phyloP scores from a whole-genome alignment of 768 basidiomycete genomes.

The Ramaria sp. region DNA sequence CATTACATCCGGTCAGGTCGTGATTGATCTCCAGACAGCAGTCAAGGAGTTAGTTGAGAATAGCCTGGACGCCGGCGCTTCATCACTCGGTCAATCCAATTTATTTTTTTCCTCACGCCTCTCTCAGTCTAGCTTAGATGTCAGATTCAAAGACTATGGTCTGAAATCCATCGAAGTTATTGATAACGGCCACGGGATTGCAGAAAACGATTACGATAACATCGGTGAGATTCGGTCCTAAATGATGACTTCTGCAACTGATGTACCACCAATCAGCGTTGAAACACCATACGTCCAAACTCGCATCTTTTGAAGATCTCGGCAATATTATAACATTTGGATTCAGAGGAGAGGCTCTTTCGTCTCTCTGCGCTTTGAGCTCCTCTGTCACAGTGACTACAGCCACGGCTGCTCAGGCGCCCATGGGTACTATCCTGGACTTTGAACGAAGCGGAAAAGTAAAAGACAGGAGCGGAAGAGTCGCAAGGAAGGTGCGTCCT shows the following conservation, averaged over 20 bases:
- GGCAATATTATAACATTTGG: conserved; percentile 72
- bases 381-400: conserved; percentile 64
- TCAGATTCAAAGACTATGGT: conserved; percentile 84
- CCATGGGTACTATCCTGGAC: conserved; percentile 71
- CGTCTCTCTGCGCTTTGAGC: conserved; percentile 80
- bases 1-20: conserved; percentile 92
- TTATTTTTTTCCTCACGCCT: neutral
- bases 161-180: conserved; percentile 73
- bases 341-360: conserved; percentile 92
- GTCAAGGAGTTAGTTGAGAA: conserved; percentile 98
- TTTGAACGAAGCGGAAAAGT: conserved; percentile 58
- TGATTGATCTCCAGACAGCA: conserved; percentile 85
- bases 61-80: conserved; percentile 86
- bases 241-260: neutral
- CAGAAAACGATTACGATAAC: conserved; percentile 59
- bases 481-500: conserved; percentile 63
- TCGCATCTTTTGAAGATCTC: conserved; percentile 66
- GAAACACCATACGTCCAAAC: conserved; percentile 92
- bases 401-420: conserved; percentile 55
- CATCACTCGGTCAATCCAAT: conserved; percentile 55
- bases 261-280: conserved; percentile 39
- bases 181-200: conserved; percentile 88
- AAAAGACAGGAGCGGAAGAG: conserved; percentile 36
- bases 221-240: conserved; percentile 46
- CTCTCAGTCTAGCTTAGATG: conserved; percentile 40